phyloP scores from a whole-genome alignment of 306 rosid genomes.

The Ormosia emarginata region DNA sequence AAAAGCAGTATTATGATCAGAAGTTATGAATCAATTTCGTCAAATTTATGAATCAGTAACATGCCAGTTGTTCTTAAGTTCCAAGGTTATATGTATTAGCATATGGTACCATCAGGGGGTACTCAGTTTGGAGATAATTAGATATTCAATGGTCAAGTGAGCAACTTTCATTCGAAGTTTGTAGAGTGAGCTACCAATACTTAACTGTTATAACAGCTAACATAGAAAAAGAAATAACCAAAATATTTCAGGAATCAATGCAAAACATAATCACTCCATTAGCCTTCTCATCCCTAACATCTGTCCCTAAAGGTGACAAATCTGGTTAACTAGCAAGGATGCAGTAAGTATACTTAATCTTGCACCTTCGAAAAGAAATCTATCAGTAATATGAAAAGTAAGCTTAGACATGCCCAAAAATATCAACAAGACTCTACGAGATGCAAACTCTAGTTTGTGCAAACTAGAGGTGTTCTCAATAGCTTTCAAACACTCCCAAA shows the following conservation, averaged over 20 bases:
- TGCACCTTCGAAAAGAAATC: neutral
- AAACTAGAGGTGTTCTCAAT: neutral
- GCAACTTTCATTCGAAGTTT: neutral
- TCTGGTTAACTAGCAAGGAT: neutral
- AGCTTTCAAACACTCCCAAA: neutral
- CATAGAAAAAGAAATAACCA: neutral
- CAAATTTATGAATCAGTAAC: neutral
- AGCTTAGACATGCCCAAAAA: neutral
- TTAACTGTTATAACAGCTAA: neutral
- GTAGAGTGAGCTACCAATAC: neutral
- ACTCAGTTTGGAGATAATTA: neutral
- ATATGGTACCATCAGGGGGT: neutral
- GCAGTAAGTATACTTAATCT: neutral
- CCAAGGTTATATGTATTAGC: neutral
- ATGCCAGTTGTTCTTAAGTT: neutral
- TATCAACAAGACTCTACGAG: neutral
- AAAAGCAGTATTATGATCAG: neutral
- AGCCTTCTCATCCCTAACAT: constrained; percentile 5
- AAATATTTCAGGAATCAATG: neutral
- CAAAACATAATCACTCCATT: neutral
- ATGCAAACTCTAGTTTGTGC: neutral
- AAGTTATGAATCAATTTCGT: constrained; percentile 11
- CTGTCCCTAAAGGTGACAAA: neutral
- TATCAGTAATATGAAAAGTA: neutral
- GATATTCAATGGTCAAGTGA: neutral